Conservation (phyloP, 2,329 filamentous ascomycete genomes). For the Alternaria gaisen region DNA sequence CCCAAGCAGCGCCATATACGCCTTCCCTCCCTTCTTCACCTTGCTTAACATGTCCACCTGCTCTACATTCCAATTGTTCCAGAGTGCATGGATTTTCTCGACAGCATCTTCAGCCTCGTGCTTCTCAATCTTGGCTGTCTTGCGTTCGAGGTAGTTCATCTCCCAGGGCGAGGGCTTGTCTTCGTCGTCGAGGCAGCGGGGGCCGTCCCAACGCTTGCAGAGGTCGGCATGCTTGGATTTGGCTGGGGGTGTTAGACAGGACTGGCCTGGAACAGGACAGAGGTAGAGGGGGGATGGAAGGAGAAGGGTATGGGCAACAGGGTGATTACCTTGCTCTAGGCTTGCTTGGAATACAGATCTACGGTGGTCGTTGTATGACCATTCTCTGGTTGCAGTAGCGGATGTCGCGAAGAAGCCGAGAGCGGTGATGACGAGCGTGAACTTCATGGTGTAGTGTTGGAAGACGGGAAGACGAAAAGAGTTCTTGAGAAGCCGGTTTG, state of each 20-base stretch:
- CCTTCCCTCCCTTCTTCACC: not conserved
- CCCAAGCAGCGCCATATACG: not conserved
- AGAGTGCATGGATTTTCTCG: not conserved
- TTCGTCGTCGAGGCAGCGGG: conserved; percentile 1
- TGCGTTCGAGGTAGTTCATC: not conserved
- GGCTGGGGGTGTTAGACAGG: not conserved
- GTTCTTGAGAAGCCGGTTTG: not conserved
- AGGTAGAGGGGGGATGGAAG: not conserved
- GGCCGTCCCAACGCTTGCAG: not conserved
- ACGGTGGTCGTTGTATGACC: not conserved
- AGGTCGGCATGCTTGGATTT: not conserved
- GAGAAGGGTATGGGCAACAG: not conserved
- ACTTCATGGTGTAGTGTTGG: not conserved
- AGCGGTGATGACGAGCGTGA: not conserved
- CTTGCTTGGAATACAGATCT: not conserved
- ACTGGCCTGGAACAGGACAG: not conserved
- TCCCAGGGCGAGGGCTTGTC: not conserved
- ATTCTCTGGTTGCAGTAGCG: not conserved
- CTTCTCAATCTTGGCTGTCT: not conserved
- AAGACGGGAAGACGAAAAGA: too few relatives aligned
- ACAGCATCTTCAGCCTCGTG: not conserved
- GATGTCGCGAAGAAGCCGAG: not conserved
- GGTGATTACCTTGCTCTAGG: not conserved
- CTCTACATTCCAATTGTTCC: not conserved
- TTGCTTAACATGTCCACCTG: not conserved